Conservation (phyloP, 2,329 filamentous ascomycete genomes). For the Lecanosticta acicola region DNA sequence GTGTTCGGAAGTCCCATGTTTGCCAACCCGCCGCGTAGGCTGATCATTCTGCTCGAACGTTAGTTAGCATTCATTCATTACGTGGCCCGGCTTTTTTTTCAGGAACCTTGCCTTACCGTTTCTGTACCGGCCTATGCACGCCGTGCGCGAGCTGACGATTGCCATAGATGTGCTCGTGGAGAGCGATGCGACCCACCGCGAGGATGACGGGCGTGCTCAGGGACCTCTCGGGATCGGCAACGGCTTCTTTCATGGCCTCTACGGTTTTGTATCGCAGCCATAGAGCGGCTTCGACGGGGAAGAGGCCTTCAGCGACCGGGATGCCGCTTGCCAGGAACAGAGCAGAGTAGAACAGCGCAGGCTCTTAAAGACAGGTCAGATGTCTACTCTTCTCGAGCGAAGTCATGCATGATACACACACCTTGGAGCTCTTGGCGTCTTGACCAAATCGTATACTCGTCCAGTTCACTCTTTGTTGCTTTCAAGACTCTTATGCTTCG, state of each 20-base stretch:
- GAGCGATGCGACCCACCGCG: conserved; percentile 22
- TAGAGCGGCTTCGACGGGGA: conserved; percentile 13
- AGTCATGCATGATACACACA: background rate
- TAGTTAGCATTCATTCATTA: background rate
- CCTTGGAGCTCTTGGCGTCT: conserved; percentile 14
- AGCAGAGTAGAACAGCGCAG: conserved; percentile 20
- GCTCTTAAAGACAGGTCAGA: conserved; percentile 11
- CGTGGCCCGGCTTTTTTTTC: background rate
- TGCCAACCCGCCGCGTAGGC: conserved; percentile 15
- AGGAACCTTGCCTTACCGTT: conserved; percentile 4
- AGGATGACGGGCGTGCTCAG: conserved; percentile 21
- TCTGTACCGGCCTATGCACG: conserved; percentile 19
- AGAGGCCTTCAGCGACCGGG: conserved; percentile 17
- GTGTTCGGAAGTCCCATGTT: conserved; percentile 12
- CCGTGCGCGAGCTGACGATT: conserved; percentile 16
- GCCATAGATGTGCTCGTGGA: conserved; percentile 25
- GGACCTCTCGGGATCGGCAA: conserved; percentile 16
- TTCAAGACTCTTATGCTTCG: conserved; percentile 16
- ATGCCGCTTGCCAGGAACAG: conserved; percentile 22
- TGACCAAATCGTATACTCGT: conserved; percentile 17
- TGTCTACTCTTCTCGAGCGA: background rate
- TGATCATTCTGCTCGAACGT: conserved; percentile 12
- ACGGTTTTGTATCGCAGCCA: conserved; percentile 17
- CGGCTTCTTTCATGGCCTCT: conserved; percentile 21
- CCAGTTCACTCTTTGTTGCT: conserved; percentile 9